A percentile compares a stretch with the other conserved stretches of the same genome.
Conservation (phyloP, 306 rosid species). For the Casuarina cunninghamiana region DNA sequence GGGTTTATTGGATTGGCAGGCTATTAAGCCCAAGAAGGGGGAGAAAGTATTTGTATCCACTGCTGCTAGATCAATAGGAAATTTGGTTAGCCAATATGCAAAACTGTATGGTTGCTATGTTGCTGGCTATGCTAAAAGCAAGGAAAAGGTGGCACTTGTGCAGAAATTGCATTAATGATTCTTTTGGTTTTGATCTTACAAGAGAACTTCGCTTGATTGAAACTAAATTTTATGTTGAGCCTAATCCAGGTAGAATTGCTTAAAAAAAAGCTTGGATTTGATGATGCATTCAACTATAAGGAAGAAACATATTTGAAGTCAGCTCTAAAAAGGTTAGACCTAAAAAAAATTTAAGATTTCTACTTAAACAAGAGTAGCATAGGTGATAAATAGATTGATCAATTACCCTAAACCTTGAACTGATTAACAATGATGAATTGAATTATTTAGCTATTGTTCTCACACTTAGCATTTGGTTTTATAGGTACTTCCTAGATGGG, state of each 20-base stretch:
- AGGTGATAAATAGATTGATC: no score
- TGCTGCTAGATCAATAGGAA: conserved; percentile 68
- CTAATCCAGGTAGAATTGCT: conserved; percentile 52
- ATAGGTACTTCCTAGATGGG: conserved; percentile 69
- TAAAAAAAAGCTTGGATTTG: conserved; percentile 64
- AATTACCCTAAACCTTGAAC: no score
- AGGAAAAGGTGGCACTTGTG: conserved; percentile 52
- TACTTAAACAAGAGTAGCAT: no score
- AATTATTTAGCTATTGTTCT: no score
- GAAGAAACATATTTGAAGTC: conserved; percentile 61
- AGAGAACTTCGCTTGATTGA: background rate
- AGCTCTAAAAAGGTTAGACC: conserved; percentile 50
- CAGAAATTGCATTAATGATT: background rate
- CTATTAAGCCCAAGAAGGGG: conserved; percentile 60
- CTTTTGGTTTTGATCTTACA: background rate
- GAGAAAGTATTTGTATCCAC: conserved; percentile 78
- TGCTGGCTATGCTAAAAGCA: conserved; percentile 69
- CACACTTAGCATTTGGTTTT: background rate
- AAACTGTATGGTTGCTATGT: conserved; percentile 76
- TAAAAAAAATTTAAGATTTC: background rate
- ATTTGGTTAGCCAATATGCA: conserved; percentile 72
- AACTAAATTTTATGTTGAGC: background rate
- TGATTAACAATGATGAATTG: no score
- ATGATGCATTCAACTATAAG: conserved; percentile 83
- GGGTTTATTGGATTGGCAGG: conserved; percentile 71